phyloP scores from a whole-genome alignment of 257 asterid genomes.

The Ehretia macrophylla region DNA sequence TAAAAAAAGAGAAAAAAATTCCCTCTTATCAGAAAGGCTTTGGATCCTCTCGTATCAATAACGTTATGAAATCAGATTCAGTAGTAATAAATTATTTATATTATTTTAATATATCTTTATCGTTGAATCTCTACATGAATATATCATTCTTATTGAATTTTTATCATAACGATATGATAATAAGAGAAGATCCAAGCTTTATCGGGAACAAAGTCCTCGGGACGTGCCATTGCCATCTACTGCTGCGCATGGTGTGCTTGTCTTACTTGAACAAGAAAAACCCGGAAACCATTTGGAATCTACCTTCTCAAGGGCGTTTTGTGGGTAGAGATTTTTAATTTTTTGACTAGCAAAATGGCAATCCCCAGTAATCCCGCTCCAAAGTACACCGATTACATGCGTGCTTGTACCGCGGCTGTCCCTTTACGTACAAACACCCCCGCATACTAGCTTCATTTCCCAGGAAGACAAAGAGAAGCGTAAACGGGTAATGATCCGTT shows the following conservation, averaged over 20 bases:
- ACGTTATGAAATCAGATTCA: no score
- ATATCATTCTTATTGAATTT: no score
- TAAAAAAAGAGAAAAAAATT: neutral
- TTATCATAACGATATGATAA: no score
- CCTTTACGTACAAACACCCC: slow-evolving; percentile 24
- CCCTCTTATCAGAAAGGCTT: neutral
- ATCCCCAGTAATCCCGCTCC: slow-evolving; percentile 34
- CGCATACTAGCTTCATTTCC: slow-evolving; percentile 34
- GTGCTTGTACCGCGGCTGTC: slow-evolving; percentile 38
- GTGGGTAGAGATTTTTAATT: neutral
- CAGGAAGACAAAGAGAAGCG: no score
- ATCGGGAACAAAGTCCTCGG: neutral
- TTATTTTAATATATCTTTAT: no score
- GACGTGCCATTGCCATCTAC: neutral
- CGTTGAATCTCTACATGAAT: no score
- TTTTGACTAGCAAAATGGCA: slow-evolving; percentile 3
- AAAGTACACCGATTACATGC: slow-evolving; percentile 22
- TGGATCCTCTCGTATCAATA: no score
- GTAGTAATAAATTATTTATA: no score
- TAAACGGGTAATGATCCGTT: no score
- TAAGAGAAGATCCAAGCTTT: no score
- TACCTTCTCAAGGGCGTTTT: slow-evolving; percentile 2
- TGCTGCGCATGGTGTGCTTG: slow-evolving; percentile 15
- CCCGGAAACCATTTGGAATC: slow-evolving; percentile 5
- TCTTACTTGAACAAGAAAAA: slow-evolving; percentile 11